Evolutionary conservation across 2,329 filamentous ascomycete genomes (phyloP), one percentile per base, ranked within the genome.

Genomic region (Alternaria novae-zelandiae): DNA sequence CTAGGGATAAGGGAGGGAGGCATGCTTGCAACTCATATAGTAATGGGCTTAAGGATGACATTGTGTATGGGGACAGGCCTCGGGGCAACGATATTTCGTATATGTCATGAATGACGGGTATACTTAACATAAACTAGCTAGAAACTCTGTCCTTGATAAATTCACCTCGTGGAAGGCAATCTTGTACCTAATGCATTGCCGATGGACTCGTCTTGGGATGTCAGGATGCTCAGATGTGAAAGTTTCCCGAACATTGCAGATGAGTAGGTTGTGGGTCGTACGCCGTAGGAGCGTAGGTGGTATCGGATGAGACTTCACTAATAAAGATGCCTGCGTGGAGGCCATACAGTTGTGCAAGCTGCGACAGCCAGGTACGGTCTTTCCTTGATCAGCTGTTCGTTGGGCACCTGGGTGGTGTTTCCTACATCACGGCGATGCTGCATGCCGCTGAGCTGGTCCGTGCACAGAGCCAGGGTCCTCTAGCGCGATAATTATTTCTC

Each of bases 401-500:
- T 0, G 36, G 2, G 9, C 6, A 41, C 0, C 36, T n/a, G 10
- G 5, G 5, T 47, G 45, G 21, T 47, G 21, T 47, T 15, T 0
- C 1, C 21, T 6, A 25, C 45, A 28, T 46, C 44, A 3, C 30
- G 12, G 30, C 32, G 15, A 41, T 41, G 36, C 36, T 25, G 20
- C 21, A 23, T 2, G 0, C 44, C 7, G 20, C 20, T n/a, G 21
- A 46, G 2, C 20, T 49, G 58, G 45, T 8, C 55, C 5, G 59
- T 62, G 59, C 59, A 5, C 20, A 0, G 4, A 5, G 23, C 54
- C 59, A 62, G 59, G 59, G 59, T 54, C 28, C 28, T 49, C 55
- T 62, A 62, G 59, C 59, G 59, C 59, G 32, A 50, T 53, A 62
- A 62, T 57, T 56, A 56, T 62, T 62, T 62, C 57, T 59, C 59